Conservation (phyloP, 106 monocot species). For the Dioscorea zingiberensis region DNA sequence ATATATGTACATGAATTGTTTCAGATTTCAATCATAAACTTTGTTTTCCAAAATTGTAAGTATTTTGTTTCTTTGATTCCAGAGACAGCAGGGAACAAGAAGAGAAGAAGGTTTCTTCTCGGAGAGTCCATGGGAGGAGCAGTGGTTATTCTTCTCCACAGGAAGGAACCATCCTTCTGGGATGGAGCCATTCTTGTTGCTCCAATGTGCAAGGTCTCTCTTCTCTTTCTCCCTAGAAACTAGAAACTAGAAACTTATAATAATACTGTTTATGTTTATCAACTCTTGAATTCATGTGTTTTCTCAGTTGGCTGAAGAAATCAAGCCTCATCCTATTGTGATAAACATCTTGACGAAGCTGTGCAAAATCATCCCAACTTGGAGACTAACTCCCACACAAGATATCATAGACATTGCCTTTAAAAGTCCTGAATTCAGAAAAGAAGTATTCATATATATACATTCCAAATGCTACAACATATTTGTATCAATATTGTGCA, state of each 20-base stretch:
- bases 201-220: slow-evolving; percentile 57
- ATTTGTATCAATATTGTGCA: too few relatives aligned
- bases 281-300: background rate
- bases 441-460: slow-evolving; percentile 33
- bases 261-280: background rate
- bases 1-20: too few relatives aligned
- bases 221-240: background rate
- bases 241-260: slow-evolving; percentile 1
- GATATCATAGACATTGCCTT: slow-evolving; percentile 52
- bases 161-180: slow-evolving; percentile 35
- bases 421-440: slow-evolving; percentile 37
- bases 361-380: slow-evolving; percentile 42
- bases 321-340: slow-evolving; percentile 50
- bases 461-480: too few relatives aligned
- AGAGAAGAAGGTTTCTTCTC: slow-evolving; percentile 22
- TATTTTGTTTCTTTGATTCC: background rate
- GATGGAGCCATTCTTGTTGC: slow-evolving; percentile 49
- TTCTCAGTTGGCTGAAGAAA: slow-evolving; percentile 53
- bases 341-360: slow-evolving; percentile 25
- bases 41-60: too few relatives aligned
- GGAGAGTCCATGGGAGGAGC: slow-evolving; percentile 68
- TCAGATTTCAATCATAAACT: too few relatives aligned
- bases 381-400: slow-evolving; percentile 52
- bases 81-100: slow-evolving; percentile 26
- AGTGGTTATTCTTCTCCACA: slow-evolving; percentile 36